phyloP scores from a whole-genome alignment of 106 monocot genomes.

The Acorus calamus region DNA sequence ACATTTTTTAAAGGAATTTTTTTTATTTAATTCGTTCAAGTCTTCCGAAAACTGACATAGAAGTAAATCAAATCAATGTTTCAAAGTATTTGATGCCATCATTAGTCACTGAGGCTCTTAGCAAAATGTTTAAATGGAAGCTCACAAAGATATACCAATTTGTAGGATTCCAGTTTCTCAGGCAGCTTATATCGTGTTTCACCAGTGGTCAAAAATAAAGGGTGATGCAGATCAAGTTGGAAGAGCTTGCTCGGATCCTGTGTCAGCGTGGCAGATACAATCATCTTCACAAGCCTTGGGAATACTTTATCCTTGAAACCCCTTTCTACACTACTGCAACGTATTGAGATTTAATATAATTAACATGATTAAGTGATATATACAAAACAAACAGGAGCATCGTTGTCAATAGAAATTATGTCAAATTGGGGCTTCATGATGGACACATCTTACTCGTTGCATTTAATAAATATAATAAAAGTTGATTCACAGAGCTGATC shows the following conservation, averaged over 20 bases:
- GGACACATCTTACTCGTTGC: too few species aligned
- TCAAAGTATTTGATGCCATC: too few species aligned
- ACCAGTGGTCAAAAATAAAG: constrained; percentile 73
- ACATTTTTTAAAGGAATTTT: too few species aligned
- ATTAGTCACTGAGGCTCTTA: too few species aligned
- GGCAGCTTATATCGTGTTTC: constrained; percentile 64
- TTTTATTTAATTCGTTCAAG: too few species aligned
- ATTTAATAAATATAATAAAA: too few species aligned
- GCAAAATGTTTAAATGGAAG: background rate
- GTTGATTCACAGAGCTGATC: too few species aligned
- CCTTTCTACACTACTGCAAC: constrained; percentile 51
- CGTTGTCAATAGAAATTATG: too few species aligned
- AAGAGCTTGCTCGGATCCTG: constrained; percentile 95
- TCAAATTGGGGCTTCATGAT: too few species aligned
- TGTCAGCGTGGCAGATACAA: constrained; percentile 83
- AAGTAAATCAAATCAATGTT: too few species aligned
- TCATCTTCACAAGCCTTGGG: constrained; percentile 71
- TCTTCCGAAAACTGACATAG: too few species aligned
- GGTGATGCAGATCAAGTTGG: constrained; percentile 81
- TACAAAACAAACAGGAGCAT: too few species aligned
- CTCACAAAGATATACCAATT: constrained; percentile 36
- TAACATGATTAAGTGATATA: background rate
- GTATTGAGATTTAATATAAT: background rate
- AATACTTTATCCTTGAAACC: constrained; percentile 58
- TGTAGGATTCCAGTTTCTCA: constrained; percentile 51